Conservation (phyloP, 306 rosid species). For the Morella rubra region DNA sequence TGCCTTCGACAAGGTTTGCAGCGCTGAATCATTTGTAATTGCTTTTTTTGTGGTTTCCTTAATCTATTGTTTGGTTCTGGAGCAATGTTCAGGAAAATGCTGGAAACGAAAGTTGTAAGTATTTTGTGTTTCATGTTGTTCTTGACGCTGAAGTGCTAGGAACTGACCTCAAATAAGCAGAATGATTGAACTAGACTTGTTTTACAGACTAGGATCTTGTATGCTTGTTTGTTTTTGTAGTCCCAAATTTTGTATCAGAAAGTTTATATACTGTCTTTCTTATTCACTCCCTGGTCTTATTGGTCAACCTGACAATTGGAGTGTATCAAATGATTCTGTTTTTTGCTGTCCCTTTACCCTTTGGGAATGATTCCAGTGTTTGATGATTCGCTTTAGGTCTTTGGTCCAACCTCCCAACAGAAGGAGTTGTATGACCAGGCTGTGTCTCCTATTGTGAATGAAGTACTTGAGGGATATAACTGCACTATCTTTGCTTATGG, state of each 20-base stretch:
- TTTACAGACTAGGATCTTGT: background rate
- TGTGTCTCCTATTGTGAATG: constrained; percentile 88
- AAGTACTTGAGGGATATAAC: constrained; percentile 98
- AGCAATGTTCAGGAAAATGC: background rate
- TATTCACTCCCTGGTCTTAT: constrained; percentile 16
- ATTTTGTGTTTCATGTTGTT: background rate
- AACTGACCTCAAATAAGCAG: background rate
- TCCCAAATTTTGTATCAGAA: constrained; percentile 4
- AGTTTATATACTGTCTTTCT: constrained; percentile 17
- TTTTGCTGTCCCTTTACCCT: background rate
- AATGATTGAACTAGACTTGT: background rate
- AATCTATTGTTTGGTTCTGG: background rate
- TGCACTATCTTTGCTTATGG: constrained; percentile 98
- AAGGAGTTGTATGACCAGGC: constrained; percentile 88
- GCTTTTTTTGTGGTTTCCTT: background rate
- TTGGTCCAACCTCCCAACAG: constrained; percentile 93
- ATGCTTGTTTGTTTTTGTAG: constrained; percentile 10
- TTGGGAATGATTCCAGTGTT: constrained; percentile 29
- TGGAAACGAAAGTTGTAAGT: background rate
- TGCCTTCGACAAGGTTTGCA: constrained; percentile 78
- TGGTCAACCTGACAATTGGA: background rate
- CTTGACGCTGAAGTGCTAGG: background rate
- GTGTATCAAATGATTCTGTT: background rate
- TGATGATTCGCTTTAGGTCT: constrained; percentile 57
- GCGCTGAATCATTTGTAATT: background rate